phyloP scores from a whole-genome alignment of 2,329 filamentous ascomycete genomes.

The Fusarium humuli region DNA sequence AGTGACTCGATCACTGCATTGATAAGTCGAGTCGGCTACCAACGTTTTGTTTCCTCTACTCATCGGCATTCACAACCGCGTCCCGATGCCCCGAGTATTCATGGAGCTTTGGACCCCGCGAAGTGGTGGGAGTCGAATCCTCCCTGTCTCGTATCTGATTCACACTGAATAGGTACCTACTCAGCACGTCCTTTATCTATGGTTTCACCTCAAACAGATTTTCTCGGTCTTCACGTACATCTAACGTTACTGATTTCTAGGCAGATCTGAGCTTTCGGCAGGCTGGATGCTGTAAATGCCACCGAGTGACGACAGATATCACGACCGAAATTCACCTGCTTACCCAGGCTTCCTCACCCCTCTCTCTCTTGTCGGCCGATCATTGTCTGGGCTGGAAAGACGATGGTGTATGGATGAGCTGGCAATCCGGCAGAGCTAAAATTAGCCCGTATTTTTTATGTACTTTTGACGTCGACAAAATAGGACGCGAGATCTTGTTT shows the following conservation, averaged over 20 bases:
- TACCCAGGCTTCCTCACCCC: constrained; percentile 34
- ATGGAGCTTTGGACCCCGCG: constrained; percentile 28
- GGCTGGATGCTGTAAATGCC: constrained; percentile 11
- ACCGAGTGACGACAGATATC: constrained; percentile 36
- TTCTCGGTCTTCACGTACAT: background rate
- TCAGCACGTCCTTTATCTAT: background rate
- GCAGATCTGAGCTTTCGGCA: background rate
- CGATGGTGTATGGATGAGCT: constrained; percentile 46
- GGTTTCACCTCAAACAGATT: constrained; percentile 19
- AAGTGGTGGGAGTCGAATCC: constrained; percentile 23
- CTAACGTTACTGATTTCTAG: constrained; percentile 2
- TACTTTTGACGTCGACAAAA: constrained; percentile 29
- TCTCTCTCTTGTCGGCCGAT: constrained; percentile 42
- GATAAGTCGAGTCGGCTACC: background rate
- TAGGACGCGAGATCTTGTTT: constrained; percentile 25
- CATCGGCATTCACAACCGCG: background rate
- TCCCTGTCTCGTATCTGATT: background rate
- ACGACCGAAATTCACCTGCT: constrained; percentile 26
- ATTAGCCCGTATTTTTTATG: constrained; percentile 43
- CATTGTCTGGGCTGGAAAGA: constrained; percentile 28
- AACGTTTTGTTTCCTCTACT: background rate
- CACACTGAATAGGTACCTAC: background rate
- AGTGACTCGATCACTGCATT: background rate
- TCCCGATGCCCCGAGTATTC: constrained; percentile 13
- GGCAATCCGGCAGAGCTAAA: constrained; percentile 45